Conservation (phyloP, 108 stramenopile genomes). For the Mayamaea pseudoterrestris region DNA sequence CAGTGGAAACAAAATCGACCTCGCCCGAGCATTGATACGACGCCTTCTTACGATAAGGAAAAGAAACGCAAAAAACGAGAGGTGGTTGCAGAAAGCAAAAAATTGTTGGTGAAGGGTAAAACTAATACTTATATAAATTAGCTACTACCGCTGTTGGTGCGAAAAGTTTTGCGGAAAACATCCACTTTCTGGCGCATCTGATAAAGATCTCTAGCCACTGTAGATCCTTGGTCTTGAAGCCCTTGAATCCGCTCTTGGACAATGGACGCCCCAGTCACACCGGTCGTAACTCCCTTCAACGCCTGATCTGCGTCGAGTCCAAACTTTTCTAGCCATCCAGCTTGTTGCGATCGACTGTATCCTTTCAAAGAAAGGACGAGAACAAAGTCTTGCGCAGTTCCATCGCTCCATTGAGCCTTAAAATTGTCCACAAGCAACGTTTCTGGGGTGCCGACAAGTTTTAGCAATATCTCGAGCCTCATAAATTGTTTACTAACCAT, state of each 20-base stretch:
- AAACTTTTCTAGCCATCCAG: conserved; percentile 69
- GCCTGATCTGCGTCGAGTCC: conserved; percentile 62
- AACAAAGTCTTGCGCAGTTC: conserved; percentile 70
- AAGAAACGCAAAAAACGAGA: conserved; percentile 36
- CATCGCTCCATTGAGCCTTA: conserved; percentile 67
- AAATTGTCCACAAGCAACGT: conserved; percentile 87
- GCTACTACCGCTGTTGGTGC: neutral
- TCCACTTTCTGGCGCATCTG: conserved; percentile 77
- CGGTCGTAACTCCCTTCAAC: conserved; percentile 31
- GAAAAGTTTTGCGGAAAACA: conserved; percentile 65
- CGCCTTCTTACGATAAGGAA: conserved; percentile 59
- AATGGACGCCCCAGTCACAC: conserved; percentile 52
- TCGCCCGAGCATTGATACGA: conserved; percentile 60
- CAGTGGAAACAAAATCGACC: conserved; percentile 15
- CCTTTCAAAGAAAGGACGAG: conserved; percentile 87
- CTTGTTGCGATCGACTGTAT: conserved; percentile 79
- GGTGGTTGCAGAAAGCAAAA: conserved; percentile 3
- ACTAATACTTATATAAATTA: neutral
- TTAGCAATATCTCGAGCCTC: conserved; percentile 90
- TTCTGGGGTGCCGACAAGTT: conserved; percentile 88
- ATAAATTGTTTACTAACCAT: conserved; percentile 89
- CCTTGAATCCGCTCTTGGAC: conserved; percentile 60
- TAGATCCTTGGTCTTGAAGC: conserved; percentile 42
- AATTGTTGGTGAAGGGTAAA: conserved; percentile 1
- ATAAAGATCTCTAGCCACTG: conserved; percentile 60